Evolutionary conservation across 2,329 filamentous ascomycete species (phyloP).

Genomic region (Knoxdaviesia capensis): DNA sequence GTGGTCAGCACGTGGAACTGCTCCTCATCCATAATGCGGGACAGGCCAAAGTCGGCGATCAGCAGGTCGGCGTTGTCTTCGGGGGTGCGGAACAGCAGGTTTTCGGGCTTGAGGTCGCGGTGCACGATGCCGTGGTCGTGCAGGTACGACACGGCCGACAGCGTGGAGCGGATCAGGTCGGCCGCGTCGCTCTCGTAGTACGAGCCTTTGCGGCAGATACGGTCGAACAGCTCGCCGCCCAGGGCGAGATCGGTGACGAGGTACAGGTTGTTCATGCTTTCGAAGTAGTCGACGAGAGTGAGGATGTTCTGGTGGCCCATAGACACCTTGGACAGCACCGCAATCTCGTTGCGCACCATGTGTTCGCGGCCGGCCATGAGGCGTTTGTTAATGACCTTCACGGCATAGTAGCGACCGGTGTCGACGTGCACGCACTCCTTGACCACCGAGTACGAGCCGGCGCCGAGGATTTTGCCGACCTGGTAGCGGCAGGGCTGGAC

Average conservation of each 20-base stretch:
- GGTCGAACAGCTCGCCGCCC: slow-evolving; percentile 91
- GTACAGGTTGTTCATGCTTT: slow-evolving; percentile 99
- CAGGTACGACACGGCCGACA: slow-evolving; percentile 94
- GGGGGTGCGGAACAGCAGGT: slow-evolving; percentile 86
- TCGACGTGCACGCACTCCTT: slow-evolving; percentile 99
- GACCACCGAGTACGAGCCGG: slow-evolving; percentile 93
- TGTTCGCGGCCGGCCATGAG: slow-evolving; percentile 95
- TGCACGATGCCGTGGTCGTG: slow-evolving; percentile 98
- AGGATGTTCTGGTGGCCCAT: slow-evolving; percentile 98
- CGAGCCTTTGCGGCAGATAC: slow-evolving; percentile 93
- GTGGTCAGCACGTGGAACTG: slow-evolving; percentile 96
- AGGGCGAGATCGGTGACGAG: slow-evolving; percentile 92
- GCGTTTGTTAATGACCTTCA: slow-evolving; percentile 98
- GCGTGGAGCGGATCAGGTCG: slow-evolving; percentile 80
- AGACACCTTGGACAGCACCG: slow-evolving; percentile 90
- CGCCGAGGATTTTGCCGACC: slow-evolving; percentile 91
- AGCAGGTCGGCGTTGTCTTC: slow-evolving; percentile 94
- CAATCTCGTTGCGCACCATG: slow-evolving; percentile 98
- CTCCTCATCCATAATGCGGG: slow-evolving; percentile 96
- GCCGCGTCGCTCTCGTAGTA: slow-evolving; percentile 97
- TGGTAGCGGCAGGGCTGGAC: slow-evolving; percentile 96
- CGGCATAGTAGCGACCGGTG: slow-evolving; percentile 92
- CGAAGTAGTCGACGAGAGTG: slow-evolving; percentile 95
- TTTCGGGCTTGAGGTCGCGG: slow-evolving; percentile 93
- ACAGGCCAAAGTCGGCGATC: slow-evolving; percentile 92